Evolutionary conservation across 2,329 filamentous ascomycete genomes (phyloP).

Genomic region (Blumeria graminis): DNA sequence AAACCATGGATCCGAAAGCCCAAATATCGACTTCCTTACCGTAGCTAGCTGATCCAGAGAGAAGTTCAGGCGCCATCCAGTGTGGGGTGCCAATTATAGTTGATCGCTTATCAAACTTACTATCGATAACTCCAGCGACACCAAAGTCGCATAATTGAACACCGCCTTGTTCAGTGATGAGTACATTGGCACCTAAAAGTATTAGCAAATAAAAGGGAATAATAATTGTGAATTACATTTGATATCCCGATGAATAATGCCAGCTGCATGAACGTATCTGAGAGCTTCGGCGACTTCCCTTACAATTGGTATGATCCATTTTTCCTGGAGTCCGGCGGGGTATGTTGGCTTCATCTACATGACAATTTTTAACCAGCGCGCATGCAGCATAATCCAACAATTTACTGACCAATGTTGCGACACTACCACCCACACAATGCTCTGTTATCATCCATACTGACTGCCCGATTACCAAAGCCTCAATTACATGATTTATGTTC

Average conservation of each 20-base stretch:
- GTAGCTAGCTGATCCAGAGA: conserved; percentile 37
- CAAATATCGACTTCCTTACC: conserved; percentile 59
- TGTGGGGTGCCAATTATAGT: conserved; percentile 65
- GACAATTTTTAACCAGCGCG: conserved; percentile 1
- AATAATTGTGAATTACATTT: conserved; percentile 24
- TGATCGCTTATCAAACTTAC: conserved; percentile 49
- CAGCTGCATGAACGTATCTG: conserved; percentile 41
- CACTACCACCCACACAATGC: conserved; percentile 65
- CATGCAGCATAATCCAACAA: background rate
- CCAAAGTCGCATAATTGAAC: conserved; percentile 74
- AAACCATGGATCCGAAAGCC: conserved; percentile 63
- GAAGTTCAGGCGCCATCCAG: conserved; percentile 70
- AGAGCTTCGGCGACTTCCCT: conserved; percentile 42
- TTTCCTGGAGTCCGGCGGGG: conserved; percentile 41
- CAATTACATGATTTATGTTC: conserved; percentile 64
- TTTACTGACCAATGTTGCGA: conserved; percentile 35
- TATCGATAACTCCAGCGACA: conserved; percentile 55
- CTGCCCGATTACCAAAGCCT: conserved; percentile 52
- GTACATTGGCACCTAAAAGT: conserved; percentile 39
- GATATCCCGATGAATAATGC: conserved; percentile 47
- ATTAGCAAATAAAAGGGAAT: background rate
- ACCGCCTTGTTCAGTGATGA: conserved; percentile 51
- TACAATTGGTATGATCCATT: conserved; percentile 43
- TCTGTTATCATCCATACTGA: conserved; percentile 77
- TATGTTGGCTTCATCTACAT: conserved; percentile 35